Conservation (phyloP, 495 filamentous ascomycete genomes). For the Chlorociboria aeruginascens region DNA sequence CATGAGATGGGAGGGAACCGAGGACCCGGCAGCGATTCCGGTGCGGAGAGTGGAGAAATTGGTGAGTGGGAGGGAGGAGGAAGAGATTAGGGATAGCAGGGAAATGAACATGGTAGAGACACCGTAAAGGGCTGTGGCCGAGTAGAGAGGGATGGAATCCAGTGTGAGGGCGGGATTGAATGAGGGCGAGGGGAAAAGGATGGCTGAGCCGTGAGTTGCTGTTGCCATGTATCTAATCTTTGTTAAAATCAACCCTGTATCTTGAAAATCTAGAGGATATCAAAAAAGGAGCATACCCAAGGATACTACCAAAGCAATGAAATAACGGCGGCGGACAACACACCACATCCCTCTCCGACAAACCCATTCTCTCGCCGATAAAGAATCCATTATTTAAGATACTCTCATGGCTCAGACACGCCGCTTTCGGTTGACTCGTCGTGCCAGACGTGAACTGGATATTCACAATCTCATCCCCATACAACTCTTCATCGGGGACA, state of each 20-base stretch:
- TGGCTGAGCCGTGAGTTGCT: slow-evolving; percentile 70
- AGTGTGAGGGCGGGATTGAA: slow-evolving; percentile 73
- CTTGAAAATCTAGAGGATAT: no score
- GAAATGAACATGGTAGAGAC: slow-evolving; percentile 95
- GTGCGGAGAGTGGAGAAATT: slow-evolving; percentile 67
- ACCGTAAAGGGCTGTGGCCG: slow-evolving; percentile 78
- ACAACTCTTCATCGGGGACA: slow-evolving; percentile 36
- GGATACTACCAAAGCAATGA: slow-evolving; percentile 84
- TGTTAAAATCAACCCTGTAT: no score
- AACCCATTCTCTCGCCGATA: slow-evolving; percentile 73
- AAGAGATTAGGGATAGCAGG: slow-evolving; percentile 62
- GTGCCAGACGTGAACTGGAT: slow-evolving; percentile 97
- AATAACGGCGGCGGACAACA: slow-evolving; percentile 84
- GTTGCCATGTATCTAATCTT: slow-evolving; percentile 64
- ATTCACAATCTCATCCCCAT: slow-evolving; percentile 66
- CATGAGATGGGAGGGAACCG: slow-evolving; percentile 78
- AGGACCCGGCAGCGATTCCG: slow-evolving; percentile 84
- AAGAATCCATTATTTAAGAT: slow-evolving; percentile 86
- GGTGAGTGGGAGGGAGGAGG: slow-evolving; percentile 29
- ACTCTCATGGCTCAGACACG: slow-evolving; percentile 69
- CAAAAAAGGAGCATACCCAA: slow-evolving; percentile 34
- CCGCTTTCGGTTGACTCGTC: slow-evolving; percentile 81
- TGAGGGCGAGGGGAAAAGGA: slow-evolving; percentile 78
- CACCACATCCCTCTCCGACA: slow-evolving; percentile 59
- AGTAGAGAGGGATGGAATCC: slow-evolving; percentile 56